phyloP scores from a whole-genome alignment of 2,329 filamentous ascomycete genomes.

The Pestalotiopsis sp. region DNA sequence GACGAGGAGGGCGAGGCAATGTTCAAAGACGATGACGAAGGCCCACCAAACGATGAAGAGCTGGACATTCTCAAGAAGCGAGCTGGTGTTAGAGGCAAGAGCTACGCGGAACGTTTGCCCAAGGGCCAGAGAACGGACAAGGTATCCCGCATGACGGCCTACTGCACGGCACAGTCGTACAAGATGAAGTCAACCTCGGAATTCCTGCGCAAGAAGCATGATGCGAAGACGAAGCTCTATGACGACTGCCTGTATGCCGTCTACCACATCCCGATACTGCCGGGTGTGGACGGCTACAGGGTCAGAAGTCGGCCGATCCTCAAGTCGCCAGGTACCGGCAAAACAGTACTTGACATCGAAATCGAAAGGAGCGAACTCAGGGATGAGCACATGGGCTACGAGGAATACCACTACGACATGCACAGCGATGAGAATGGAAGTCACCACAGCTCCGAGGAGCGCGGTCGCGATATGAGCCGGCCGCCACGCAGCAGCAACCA shows the following conservation, averaged over 20 bases:
- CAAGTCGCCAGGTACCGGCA: slow-evolving; percentile 86
- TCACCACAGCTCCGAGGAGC: slow-evolving; percentile 21
- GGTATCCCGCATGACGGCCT: slow-evolving; percentile 87
- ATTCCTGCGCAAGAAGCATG: slow-evolving; percentile 85
- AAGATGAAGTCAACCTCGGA: slow-evolving; percentile 86
- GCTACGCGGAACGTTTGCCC: slow-evolving; percentile 89
- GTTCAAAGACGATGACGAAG: slow-evolving; percentile 47
- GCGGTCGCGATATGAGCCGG: slow-evolving; percentile 25
- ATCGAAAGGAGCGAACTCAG: slow-evolving; percentile 91
- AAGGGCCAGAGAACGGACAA: slow-evolving; percentile 88
- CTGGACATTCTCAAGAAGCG: slow-evolving; percentile 64
- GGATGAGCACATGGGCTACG: slow-evolving; percentile 90
- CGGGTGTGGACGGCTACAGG: slow-evolving; percentile 83
- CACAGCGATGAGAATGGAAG: slow-evolving; percentile 26
- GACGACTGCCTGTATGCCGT: slow-evolving; percentile 97
- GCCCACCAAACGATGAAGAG: slow-evolving; percentile 71
- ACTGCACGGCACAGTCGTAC: slow-evolving; percentile 93
- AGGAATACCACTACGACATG: slow-evolving; percentile 70
- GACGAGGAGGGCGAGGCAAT: slow-evolving; percentile 54
- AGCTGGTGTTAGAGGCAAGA: slow-evolving; percentile 73
- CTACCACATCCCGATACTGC: slow-evolving; percentile 87
- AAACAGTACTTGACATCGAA: slow-evolving; percentile 89
- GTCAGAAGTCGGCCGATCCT: slow-evolving; percentile 88
- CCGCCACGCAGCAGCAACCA: slow-evolving; percentile 29
- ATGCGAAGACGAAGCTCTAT: slow-evolving; percentile 92